Percentiles rank a stretch among this genome's conserved stretches.
Conservation (phyloP, 192 early-diverging fungal species). For the Entomortierella chlamydospora region DNA sequence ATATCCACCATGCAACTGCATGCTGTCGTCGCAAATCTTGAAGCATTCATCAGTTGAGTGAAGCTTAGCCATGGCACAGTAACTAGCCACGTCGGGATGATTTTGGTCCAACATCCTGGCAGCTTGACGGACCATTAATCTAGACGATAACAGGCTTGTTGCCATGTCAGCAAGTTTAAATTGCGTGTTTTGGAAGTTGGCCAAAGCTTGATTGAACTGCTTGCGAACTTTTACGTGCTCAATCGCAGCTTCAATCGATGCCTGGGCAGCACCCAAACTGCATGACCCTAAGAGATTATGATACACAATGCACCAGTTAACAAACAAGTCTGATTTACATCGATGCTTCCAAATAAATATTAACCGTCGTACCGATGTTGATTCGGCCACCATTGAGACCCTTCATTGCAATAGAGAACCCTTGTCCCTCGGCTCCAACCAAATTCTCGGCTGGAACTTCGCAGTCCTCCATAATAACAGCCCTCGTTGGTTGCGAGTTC, state of each 20-base stretch:
- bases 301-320: no score
- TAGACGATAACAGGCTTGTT: conserved; percentile 56
- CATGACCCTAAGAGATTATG: conserved; percentile 55
- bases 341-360: background rate
- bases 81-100: conserved; percentile 52
- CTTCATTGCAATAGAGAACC: conserved; percentile 73
- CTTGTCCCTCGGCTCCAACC: conserved; percentile 67
- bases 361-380: conserved; percentile 59
- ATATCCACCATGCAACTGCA: conserved; percentile 70
- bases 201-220: conserved; percentile 62
- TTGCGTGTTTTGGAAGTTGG: conserved; percentile 63
- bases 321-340: no score
- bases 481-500: conserved; percentile 69
- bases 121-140: conserved; percentile 61
- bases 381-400: conserved; percentile 69
- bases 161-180: conserved; percentile 73
- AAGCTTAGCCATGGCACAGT: conserved; percentile 70
- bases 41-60: conserved; percentile 67
- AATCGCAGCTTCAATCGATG: conserved; percentile 54
- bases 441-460: conserved; percentile 63
- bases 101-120: conserved; percentile 61
- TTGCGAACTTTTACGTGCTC: conserved; percentile 64
- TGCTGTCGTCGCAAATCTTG: conserved; percentile 61
- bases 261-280: conserved; percentile 69
- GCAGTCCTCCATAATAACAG: conserved; percentile 70